Percentiles rank a stretch among this genome's conserved stretches.
These are phyloP conservation scores for Arthrinium puccinioides DNA, from an alignment of 2,329 filamentous ascomycete species.

Conservation along the genomic window DNA sequence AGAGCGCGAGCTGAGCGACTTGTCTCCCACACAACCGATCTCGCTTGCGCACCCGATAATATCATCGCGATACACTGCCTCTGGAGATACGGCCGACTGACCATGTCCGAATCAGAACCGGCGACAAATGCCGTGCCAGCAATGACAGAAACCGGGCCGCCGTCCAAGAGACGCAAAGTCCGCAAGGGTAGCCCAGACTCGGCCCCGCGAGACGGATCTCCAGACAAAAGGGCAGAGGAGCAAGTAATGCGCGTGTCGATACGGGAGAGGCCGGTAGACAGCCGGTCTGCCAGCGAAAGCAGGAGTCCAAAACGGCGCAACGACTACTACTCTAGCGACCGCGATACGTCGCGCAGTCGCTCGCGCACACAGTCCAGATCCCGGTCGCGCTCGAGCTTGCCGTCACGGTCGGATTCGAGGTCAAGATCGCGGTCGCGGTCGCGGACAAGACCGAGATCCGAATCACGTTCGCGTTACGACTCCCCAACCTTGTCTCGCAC, in stretches of 20 bases:
- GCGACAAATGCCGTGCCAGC: not conserved
- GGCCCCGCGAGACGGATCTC: constrained; percentile 34
- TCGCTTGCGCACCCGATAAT: too few relatives aligned
- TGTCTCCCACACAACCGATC: too few relatives aligned
- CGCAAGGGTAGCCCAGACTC: constrained; percentile 31
- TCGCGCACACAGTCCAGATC: constrained; percentile 16
- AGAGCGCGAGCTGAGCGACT: too few relatives aligned
- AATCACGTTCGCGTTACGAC: constrained; percentile 12
- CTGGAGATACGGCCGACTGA: too few relatives aligned
- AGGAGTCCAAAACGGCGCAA: constrained; percentile 14
- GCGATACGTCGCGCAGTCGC: constrained; percentile 16
- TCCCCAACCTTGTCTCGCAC: constrained; percentile 11
- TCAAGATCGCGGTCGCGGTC: constrained; percentile 9
- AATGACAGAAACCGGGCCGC: constrained; percentile 18
- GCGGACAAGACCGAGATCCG: constrained; percentile 7
- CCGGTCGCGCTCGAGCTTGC: constrained; percentile 11
- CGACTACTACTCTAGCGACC: constrained; percentile 20
- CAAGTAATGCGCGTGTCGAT: constrained; percentile 18
- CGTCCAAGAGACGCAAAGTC: constrained; percentile 33
- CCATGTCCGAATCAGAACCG: too few relatives aligned
- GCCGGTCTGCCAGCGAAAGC: constrained; percentile 14
- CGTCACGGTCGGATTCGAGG: constrained; percentile 8
- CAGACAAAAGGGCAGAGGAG: constrained; percentile 26
- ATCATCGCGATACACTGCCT: too few relatives aligned
- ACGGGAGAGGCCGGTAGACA: constrained; percentile 17